phyloP scores from a whole-genome alignment of 1,139 yeast species.

The Suhomyces panamericanus region DNA sequence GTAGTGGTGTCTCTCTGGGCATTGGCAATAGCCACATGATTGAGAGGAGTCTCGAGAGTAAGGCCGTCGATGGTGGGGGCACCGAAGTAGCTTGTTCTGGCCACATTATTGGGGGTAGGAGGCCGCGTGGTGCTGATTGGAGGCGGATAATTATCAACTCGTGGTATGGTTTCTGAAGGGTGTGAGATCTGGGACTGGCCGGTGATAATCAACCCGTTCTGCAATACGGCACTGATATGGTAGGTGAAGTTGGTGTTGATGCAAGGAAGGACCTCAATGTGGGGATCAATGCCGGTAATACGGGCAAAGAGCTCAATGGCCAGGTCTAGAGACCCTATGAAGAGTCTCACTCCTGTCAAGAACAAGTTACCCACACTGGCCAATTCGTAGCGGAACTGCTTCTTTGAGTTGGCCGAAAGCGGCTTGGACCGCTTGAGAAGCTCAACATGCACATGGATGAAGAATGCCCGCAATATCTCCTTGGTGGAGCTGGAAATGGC shows the following conservation, averaged over 20 bases:
- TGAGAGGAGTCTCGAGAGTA: constrained; percentile 18
- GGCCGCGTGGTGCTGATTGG: constrained; percentile 42
- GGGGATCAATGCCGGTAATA: constrained; percentile 60
- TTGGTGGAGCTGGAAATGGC: constrained; percentile 60
- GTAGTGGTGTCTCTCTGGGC: constrained; percentile 1
- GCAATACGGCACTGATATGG: constrained; percentile 76
- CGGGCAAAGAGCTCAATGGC: constrained; percentile 76
- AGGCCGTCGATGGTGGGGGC: constrained; percentile 15
- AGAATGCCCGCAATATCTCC: constrained; percentile 74
- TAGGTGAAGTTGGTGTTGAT: constrained; percentile 82
- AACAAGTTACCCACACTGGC: constrained; percentile 88
- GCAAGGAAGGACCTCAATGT: constrained; percentile 70
- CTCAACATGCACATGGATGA: constrained; percentile 78
- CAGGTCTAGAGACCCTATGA: constrained; percentile 81
- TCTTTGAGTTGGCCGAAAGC: constrained; percentile 34
- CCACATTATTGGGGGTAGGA: constrained; percentile 31
- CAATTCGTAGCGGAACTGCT: constrained; percentile 66
- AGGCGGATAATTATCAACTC: constrained; percentile 34
- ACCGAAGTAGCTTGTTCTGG: constrained; percentile 19
- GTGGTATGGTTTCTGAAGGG: constrained; percentile 45
- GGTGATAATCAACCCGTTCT: constrained; percentile 71
- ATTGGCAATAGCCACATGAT: constrained; percentile 20
- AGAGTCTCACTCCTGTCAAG: constrained; percentile 76
- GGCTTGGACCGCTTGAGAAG: constrained; percentile 65
- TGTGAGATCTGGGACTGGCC: constrained; percentile 97